phyloP scores from a whole-genome alignment of 2,329 filamentous ascomycete genomes.

The Achaetomium macrosporum region DNA sequence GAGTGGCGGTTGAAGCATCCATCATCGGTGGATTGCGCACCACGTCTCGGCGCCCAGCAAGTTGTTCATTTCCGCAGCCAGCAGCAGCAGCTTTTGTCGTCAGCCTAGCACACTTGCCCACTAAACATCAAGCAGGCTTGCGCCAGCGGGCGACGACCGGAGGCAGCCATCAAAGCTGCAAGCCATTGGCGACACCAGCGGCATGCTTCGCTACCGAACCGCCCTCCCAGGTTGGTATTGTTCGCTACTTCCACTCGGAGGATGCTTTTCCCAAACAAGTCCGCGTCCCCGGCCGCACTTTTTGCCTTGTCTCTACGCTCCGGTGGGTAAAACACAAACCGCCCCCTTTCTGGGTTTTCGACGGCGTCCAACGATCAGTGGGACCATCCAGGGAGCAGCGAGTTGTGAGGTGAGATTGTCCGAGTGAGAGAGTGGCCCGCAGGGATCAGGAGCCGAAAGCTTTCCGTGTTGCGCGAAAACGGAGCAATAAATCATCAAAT shows the following conservation, averaged over 20 bases:
- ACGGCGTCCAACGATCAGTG: conserved; percentile 3
- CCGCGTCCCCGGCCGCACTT: background rate
- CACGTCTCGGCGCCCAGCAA: background rate
- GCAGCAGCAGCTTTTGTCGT: background rate
- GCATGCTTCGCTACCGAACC: too few species aligned
- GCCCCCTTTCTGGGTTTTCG: background rate
- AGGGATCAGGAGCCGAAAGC: background rate
- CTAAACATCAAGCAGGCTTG: background rate
- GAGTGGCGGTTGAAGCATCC: too few species aligned
- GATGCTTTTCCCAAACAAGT: background rate
- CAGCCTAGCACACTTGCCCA: background rate
- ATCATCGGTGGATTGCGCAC: too few species aligned
- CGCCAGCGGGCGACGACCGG: too few species aligned
- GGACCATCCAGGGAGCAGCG: background rate
- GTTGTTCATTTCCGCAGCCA: background rate
- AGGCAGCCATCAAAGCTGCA: background rate
- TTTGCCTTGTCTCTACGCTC: background rate
- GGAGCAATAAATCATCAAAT: background rate
- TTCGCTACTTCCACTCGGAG: too few species aligned
- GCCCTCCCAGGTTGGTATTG: too few species aligned
- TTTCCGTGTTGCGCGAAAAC: background rate
- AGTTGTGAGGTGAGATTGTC: conserved; percentile 1
- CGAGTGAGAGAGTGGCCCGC: background rate
- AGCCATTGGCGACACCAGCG: background rate
- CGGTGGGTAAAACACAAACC: background rate